Evolutionary conservation across 345 rosid species (phyloP), one percentile per base, ranked within the genome.

Genomic region (Moringa oleifera): DNA sequence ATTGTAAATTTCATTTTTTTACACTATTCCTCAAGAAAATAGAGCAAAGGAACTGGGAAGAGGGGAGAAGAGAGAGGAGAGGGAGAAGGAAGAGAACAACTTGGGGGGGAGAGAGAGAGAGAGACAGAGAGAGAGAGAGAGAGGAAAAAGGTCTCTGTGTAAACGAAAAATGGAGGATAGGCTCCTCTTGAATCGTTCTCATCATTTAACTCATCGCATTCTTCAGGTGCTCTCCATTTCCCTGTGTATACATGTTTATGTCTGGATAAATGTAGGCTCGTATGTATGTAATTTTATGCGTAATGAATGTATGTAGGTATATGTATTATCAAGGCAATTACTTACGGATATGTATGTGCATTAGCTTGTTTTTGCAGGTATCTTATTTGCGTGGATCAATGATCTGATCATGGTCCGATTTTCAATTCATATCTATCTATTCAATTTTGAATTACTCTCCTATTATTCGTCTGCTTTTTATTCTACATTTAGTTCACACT

Each of bases 141-240:
- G 51, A 25, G 62, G 72, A 78, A 68, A 76, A 74, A 67, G 65
- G 69, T 63, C 67, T 52, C 17, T 53, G 62, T 53, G 65, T 67
- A 61, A 71, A 82, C 68, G 78, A 78, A 66, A 61, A 76, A 75
- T 62, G 79, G 83, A 77, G 81, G 79, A 79, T 78, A 67, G 73
- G 54, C 78, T 53, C 78, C 80, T 81, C 75, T 75, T 63, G 63
- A 67, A 77, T 61, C 72, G 33, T 55, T 74, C 69, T 65, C 69
- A 28, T 46, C n/a, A 15, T 41, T 22, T 19, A n/a, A 19, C 54
- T 52, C 8, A 4, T 49, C 20, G 16, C 57, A 24, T 25, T 55
- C 46, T 61, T 55, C 23, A 65, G 82, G 80, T 77, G 58, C 69
- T 67, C 37, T 67, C 70, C 57, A 50, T 66, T 25, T 56, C 57